These are phyloP conservation scores for Akanthomyces dipterigenus DNA, from an alignment of 2,329 filamentous ascomycete genomes.

Conservation along the genomic window DNA sequence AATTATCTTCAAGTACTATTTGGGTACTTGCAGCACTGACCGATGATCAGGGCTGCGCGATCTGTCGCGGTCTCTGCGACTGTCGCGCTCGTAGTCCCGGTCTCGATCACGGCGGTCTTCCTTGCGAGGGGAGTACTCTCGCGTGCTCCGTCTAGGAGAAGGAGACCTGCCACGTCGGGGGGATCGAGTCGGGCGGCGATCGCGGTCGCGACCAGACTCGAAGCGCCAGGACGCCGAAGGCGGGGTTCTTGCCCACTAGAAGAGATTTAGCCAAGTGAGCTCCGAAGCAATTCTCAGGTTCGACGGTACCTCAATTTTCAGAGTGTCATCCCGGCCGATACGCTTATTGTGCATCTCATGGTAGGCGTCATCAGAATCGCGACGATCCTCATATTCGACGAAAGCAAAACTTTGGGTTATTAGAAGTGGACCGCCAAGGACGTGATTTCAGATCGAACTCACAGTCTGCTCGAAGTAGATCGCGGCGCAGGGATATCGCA, in stretches of 20 bases:
- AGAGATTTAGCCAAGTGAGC: slow-evolving; percentile 11
- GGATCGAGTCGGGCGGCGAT: slow-evolving; percentile 55
- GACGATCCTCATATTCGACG: slow-evolving; percentile 97
- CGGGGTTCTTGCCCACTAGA: slow-evolving; percentile 93
- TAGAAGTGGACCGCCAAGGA: not conserved
- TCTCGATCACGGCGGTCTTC: slow-evolving; percentile 79
- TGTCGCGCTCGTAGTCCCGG: slow-evolving; percentile 70
- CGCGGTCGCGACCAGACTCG: slow-evolving; percentile 78
- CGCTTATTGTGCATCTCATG: slow-evolving; percentile 99
- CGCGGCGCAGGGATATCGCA: slow-evolving; percentile 97
- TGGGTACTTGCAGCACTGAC: slow-evolving; percentile 27
- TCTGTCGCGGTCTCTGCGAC: slow-evolving; percentile 68
- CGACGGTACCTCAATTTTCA: slow-evolving; percentile 87
- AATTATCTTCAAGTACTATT: not conserved
- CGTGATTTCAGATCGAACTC: slow-evolving; percentile 39
- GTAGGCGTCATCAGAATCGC: slow-evolving; percentile 97
- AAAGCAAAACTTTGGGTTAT: slow-evolving; percentile 70
- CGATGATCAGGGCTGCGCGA: slow-evolving; percentile 63
- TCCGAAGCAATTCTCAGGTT: slow-evolving; percentile 20
- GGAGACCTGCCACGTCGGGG: slow-evolving; percentile 67
- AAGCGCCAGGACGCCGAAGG: slow-evolving; percentile 98
- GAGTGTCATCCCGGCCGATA: slow-evolving; percentile 84
- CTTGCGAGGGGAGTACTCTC: slow-evolving; percentile 81
- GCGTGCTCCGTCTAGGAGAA: slow-evolving; percentile 67
- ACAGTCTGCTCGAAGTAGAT: slow-evolving; percentile 92